Base-by-base conservation (phyloP, 257 asterid species). In the Salvia rosmarinus region DNA sequence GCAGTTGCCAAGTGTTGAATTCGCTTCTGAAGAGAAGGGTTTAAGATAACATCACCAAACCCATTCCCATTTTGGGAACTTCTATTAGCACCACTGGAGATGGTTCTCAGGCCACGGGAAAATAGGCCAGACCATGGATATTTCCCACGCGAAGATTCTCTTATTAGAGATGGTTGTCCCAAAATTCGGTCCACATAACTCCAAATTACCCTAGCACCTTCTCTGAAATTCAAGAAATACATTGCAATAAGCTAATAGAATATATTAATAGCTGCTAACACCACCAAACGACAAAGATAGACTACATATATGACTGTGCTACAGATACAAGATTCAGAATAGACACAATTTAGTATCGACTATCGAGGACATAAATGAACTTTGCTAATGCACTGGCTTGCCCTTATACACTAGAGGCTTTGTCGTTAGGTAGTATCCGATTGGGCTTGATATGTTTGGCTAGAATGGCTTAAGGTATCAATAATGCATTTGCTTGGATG, bases 141-240 rank as follows among this genome's bases (percentile, higher is more conserved):
- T 77, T 85, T 95, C 67, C 98, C 99, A 78, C 92, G 88, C 64
- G 99, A 95, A 64, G 99, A 95, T 84, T 95, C 99, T 67, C 99
- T 85, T 69, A 95, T 91, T 52, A 95, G 80, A 74, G 98, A 91
- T 69, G 98, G 99, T 70, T 95, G 99, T 77, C 99, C 99, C 77
- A 95, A 73, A 80, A 91, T 88, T 76, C 98, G 89, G 81, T 95
- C 99, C 83, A 91, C 96, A 10, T 95, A 91, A 79, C 96, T 83
- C 99, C 99, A 95, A 65, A 95, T 77, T 55, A 91, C 99, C 78
- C 87, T 87, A 25, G 99, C 95, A 68, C 98, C 99, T 89, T 95
- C 99, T 81, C 98, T 95, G 91, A 87, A 84, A 75, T 76, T 13
- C 37, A 75, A 77, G 72, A 68, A 12, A 55, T 23, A 68, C 28